Evolutionary conservation across 2,329 filamentous ascomycete species (phyloP).

Genomic region (Tolypocladium album): DNA sequence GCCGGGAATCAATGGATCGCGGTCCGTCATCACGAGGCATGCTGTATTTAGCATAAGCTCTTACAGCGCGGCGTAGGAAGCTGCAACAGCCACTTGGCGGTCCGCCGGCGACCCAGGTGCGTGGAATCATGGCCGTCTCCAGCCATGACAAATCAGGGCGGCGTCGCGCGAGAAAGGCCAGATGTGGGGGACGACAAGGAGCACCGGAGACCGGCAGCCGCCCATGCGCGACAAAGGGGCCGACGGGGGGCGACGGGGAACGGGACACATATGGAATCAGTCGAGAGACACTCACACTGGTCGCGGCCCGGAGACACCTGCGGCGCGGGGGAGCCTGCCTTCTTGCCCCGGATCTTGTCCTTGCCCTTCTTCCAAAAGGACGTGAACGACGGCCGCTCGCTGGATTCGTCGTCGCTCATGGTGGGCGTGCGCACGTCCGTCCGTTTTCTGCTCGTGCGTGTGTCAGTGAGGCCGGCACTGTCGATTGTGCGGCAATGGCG

Average conservation of each 20-base stretch:
- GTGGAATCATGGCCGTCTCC: neutral
- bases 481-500: neutral
- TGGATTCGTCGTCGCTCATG: slow-evolving; percentile 7
- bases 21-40: neutral
- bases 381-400: slow-evolving; percentile 32
- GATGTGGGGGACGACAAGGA: neutral
- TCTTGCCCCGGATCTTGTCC: slow-evolving; percentile 12
- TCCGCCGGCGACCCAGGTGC: neutral
- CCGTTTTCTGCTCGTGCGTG: neutral
- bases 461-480: neutral
- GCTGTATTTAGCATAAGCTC: neutral
- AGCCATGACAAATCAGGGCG: neutral
- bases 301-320: neutral
- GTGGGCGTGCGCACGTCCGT: neutral
- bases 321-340: neutral
- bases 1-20: neutral
- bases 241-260: neutral
- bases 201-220: neutral
- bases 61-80: neutral
- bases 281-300: neutral
- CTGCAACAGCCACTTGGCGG: neutral
- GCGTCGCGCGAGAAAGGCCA: neutral
- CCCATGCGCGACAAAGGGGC: too few species aligned
- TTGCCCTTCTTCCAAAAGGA: slow-evolving; percentile 35
- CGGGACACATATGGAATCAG: neutral